These are phyloP conservation scores for Pythium plurisporium DNA, from an alignment of 352 stramenopile species.

Conservation along the genomic window DNA sequence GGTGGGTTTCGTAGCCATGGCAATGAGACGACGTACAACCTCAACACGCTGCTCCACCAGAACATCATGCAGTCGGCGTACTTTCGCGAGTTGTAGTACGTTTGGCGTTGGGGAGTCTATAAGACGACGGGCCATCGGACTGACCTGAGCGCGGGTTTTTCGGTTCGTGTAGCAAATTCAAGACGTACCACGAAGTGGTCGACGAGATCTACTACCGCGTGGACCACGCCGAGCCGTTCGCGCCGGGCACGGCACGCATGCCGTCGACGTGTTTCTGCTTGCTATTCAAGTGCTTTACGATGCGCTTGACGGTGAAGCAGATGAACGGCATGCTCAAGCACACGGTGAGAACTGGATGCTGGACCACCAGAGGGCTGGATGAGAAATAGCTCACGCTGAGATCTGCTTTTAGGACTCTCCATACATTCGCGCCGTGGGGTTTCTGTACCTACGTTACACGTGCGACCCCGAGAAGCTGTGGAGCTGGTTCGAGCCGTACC, in stretches of 20 bases:
- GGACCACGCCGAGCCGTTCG: constrained; percentile 90
- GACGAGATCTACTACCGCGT: constrained; percentile 91
- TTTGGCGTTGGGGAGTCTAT: background rate
- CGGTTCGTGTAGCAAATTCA: constrained; percentile 74
- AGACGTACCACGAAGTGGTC: constrained; percentile 97
- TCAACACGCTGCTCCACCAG: constrained; percentile 94
- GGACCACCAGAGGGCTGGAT: background rate
- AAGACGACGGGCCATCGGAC: too few relatives aligned
- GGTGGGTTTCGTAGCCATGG: constrained; percentile 48
- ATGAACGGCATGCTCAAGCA: constrained; percentile 94
- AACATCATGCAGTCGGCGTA: constrained; percentile 95
- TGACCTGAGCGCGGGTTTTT: too few relatives aligned
- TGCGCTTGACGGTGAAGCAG: constrained; percentile 95
- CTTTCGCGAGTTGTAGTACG: constrained; percentile 92
- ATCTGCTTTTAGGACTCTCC: constrained; percentile 81
- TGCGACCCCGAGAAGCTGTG: constrained; percentile 92
- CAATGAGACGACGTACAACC: constrained; percentile 92
- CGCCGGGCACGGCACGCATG: constrained; percentile 84
- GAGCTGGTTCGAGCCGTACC: constrained; percentile 94
- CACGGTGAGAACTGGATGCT: constrained; percentile 29
- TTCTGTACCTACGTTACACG: constrained; percentile 97
- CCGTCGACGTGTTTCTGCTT: constrained; percentile 96
- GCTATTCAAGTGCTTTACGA: constrained; percentile 95
- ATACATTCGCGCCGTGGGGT: constrained; percentile 95
- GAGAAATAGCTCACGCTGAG: background rate